Evolutionary conservation across 345 rosid species (phyloP).

Genomic region (Hevea brasiliensis): DNA sequence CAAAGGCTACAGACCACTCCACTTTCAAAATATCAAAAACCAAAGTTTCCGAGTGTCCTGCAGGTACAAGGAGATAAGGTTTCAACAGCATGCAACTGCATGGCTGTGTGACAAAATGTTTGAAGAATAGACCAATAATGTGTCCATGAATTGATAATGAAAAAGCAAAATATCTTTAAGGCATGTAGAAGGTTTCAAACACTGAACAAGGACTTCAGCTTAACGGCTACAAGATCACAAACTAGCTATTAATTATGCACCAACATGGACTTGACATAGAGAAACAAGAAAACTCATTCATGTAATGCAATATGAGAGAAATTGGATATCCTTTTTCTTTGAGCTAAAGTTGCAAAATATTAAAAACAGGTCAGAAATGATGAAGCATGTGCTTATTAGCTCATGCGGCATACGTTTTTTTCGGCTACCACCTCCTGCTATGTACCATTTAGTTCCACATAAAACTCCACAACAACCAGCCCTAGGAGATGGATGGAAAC

Average conservation of each 20-base stretch:
- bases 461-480: conserved; percentile 91
- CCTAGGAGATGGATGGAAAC: conserved; percentile 95
- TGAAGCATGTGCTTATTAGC: conserved; percentile 11
- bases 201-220: not conserved
- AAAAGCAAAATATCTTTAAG: not conserved
- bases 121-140: not conserved
- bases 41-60: conserved; percentile 91
- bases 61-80: conserved; percentile 7
- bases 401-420: conserved; percentile 67
- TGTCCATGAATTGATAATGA: not conserved
- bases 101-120: not conserved
- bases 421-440: conserved; percentile 96
- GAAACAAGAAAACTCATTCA: not conserved
- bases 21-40: conserved; percentile 67
- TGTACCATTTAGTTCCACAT: conserved; percentile 92
- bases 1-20: conserved; percentile 82
- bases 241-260: not conserved
- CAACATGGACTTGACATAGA: not conserved
- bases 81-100: not conserved
- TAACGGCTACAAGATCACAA: not conserved
- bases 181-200: conserved; percentile 1
- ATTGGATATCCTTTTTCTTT: not conserved
- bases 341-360: not conserved
- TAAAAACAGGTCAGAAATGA: not conserved
- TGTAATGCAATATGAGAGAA: not conserved